Base-by-base conservation (phyloP, 768 basidiomycete genomes). In the Tricholoma saponaceum region DNA sequence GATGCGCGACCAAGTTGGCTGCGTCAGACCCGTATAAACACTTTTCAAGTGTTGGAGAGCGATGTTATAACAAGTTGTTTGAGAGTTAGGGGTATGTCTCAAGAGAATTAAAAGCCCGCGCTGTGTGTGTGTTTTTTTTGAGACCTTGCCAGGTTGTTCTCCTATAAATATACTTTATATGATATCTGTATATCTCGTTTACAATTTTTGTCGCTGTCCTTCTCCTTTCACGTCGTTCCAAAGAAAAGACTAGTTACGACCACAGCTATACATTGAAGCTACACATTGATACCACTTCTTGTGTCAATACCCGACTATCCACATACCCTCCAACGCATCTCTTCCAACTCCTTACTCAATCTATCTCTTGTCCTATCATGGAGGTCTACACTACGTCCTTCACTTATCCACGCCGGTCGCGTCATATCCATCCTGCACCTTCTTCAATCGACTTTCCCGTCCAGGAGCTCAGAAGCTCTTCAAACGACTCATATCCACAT, bases 311-410 rank as follows among this genome's bases (percentile, higher is more conserved):
- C 79, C 79, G 67, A 71, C 71, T 73, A 72, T 72, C 69, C 73
- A 70, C 68, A 75, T 73, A 73, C 72, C 72, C 71, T 58, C 62
- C 59, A 59, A 56, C 41, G 39, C 53, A 54, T 54, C 52, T 25
- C 20, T 41, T 26, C 52, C 28, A 8, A 43, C 46, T 43, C 18
- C 41, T 43, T 43, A 26, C 16, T n/a, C 22, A 43, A 7, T 26
- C 52, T 41, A 28, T 56, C 65, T 68, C 70, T 69, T 63, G 65
- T 47, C 57, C 67, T 58, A 62, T 65, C 69, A 95, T 97, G 95
- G 95, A 97, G 72, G 85, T 95, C 70, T 96, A 95, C 83, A 91
- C 93, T 55, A 91, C 92, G 64, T 91, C 93, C 68, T 95, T 97
- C 81, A 88, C 88, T 65, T 89, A 90, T 76, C 92, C 93, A 68